Base-by-base conservation (phyloP, 2,329 filamentous ascomycete species). In the Fragosphaeria purpurea region DNA sequence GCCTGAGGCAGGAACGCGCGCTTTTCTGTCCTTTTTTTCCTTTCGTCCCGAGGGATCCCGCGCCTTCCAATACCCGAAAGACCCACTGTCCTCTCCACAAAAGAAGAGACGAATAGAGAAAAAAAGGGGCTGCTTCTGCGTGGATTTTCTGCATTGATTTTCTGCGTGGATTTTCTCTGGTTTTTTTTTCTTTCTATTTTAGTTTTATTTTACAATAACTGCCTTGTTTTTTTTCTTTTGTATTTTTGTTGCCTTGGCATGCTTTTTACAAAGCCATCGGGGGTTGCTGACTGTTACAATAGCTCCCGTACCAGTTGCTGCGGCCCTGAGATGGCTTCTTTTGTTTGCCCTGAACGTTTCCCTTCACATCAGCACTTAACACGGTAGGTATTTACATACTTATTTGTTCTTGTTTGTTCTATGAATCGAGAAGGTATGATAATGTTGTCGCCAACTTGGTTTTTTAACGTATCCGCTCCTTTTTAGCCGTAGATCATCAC, bases 21-120 rank as follows among this genome's bases (percentile, higher is more conserved):
- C 22, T 22, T 50, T 9, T 37, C 35, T 37, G 9, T 22, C 33
- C 35, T 40, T 39, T 32, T 45, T 41, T 39, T 40, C 41, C 39
- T 38, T 32, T 44, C 43, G 38, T 40, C 55, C 55, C 55, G 55
- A 57, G 55, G 51, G 55, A 50, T 57, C 53, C 55, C 55, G 55
- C 34, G 40, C 44, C 35, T 44, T 33, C 22, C 50, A 47, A 55
- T 55, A 56, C 44, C 54, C 54, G 54, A 53, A 51, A 30, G 44
- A 50, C 48, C 52, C 52, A 51, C 54, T 48, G 40, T 12, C 39
- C 12, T 41, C 34, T 33, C 46, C 46, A 47, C 46, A 33, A 22
- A 13, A 33, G 22, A 22, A 22, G 38, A 37, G 7, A 37, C 35
- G 30, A 34, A 11, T 33, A 13, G n/a, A 40, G 34, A 40, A 37